A percentile compares a stretch with the other conserved stretches of the same genome.
These are phyloP conservation scores for Keithomyces neogunnii DNA, from an alignment of 2,329 filamentous ascomycete species.

Conservation along the genomic window DNA sequence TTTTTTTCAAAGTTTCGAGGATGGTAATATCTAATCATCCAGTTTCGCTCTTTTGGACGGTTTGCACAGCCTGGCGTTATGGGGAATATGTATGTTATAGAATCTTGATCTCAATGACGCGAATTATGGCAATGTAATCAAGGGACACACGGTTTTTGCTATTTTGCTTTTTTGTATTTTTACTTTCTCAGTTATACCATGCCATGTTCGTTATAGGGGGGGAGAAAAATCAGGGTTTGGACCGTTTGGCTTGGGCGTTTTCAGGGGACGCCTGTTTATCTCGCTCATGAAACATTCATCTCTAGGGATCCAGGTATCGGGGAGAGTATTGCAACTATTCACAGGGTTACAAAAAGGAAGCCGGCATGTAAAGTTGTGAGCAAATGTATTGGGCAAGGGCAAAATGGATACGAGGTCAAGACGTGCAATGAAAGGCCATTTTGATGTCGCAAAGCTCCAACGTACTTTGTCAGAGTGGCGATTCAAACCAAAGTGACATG, in stretches of 20 bases:
- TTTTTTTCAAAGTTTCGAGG: background rate
- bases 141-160: background rate
- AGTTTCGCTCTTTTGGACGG: background rate
- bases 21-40: conserved; percentile 1
- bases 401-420: background rate
- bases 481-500: too few relatives aligned
- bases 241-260: background rate
- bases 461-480: too few relatives aligned
- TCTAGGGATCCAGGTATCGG: background rate
- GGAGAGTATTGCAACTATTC: background rate
- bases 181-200: background rate
- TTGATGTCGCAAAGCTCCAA: too few relatives aligned
- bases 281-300: background rate
- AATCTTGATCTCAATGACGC: conserved; percentile 4
- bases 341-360: background rate
- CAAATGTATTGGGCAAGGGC: background rate
- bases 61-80: conserved; percentile 8
- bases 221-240: too few relatives aligned
- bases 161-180: background rate
- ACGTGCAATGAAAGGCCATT: too few relatives aligned
- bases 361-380: background rate
- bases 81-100: conserved; percentile 1
- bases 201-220: background rate
- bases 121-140: conserved; percentile 5
- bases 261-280: background rate